Percentiles rank a stretch among this genome's conserved stretches.
These are phyloP conservation scores for Chrysopogon serrulatus DNA, from an alignment of 176 grass and related monocot genomes.

Conservation along the genomic window DNA sequence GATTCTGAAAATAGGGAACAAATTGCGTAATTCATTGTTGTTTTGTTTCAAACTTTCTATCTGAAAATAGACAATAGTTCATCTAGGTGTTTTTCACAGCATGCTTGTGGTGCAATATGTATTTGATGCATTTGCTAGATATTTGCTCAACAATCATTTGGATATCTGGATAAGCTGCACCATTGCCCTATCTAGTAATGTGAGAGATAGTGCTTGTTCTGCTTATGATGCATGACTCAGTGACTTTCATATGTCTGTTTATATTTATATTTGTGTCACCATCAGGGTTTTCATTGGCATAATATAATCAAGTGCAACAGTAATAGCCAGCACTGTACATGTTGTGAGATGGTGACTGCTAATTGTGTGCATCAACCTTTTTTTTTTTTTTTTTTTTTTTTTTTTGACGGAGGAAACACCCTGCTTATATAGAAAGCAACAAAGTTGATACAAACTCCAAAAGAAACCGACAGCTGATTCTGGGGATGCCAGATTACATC, in stretches of 20 bases:
- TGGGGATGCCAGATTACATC: too few relatives aligned
- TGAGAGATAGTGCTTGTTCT: not conserved
- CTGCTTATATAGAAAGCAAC: too few relatives aligned
- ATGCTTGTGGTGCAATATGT: not conserved
- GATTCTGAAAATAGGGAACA: not conserved
- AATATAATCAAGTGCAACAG: not conserved
- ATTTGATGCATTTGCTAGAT: not conserved
- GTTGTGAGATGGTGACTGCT: not conserved
- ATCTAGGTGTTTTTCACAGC: not conserved
- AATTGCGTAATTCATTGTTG: not conserved
- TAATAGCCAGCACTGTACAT: not conserved
- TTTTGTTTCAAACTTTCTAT: not conserved
- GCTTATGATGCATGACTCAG: not conserved
- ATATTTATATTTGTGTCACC: not conserved
- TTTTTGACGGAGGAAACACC: too few relatives aligned
- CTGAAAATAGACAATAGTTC: too few relatives aligned
- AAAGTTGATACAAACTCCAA: too few relatives aligned
- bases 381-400: too few relatives aligned
- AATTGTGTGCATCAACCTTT: not conserved
- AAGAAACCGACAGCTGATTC: too few relatives aligned
- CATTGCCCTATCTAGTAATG: not conserved
- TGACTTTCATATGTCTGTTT: not conserved
- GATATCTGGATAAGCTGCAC: not conserved
- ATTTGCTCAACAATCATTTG: not conserved
- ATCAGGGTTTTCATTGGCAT: not conserved